A percentile compares a stretch with the other conserved stretches of the same genome.
phyloP scores from a whole-genome alignment of 352 stramenopile species.

The Plasmopara muralis region DNA sequence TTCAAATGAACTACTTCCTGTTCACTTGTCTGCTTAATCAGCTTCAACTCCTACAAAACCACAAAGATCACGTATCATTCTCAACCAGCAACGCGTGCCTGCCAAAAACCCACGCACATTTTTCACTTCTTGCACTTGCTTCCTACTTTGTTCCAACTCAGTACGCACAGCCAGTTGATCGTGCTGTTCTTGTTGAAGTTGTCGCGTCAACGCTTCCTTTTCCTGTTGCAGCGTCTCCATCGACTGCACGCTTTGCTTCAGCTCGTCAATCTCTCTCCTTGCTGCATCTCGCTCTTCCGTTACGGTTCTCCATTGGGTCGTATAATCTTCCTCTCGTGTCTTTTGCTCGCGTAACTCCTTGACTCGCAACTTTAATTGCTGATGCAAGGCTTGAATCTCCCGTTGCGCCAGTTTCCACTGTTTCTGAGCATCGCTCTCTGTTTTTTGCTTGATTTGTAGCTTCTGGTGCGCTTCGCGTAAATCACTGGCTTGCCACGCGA shows the following conservation, averaged over 20 bases:
- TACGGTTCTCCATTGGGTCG: conserved; percentile 16
- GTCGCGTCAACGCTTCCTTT: conserved; percentile 31
- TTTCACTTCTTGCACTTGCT: conserved; percentile 33
- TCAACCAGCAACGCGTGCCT: neutral
- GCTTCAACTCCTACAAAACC: conserved; percentile 38
- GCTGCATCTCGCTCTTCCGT: conserved; percentile 32
- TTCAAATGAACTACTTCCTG: conserved; percentile 50
- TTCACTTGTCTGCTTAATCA: conserved; percentile 40
- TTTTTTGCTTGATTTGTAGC: conserved; percentile 28
- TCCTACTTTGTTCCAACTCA: conserved; percentile 16
- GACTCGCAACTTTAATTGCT: conserved; percentile 36
- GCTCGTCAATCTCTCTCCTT: conserved; percentile 28
- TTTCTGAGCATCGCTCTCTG: conserved; percentile 32
- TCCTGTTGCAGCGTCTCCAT: conserved; percentile 38
- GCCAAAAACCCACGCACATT: conserved; percentile 14
- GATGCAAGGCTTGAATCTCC: conserved; percentile 15
- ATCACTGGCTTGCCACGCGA: conserved; percentile 63
- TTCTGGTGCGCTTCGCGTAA: conserved; percentile 49
- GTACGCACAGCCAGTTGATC: conserved; percentile 13
- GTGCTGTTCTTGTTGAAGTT: conserved; percentile 23
- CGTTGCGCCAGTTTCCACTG: conserved; percentile 31
- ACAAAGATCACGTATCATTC: conserved; percentile 10
- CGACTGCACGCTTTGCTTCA: conserved; percentile 22
- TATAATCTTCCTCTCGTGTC: conserved; percentile 19
- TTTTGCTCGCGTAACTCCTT: conserved; percentile 44